These are phyloP conservation scores for Ceratopteris richardii DNA, from an alignment of 75 land plant species.

Conservation along the genomic window DNA sequence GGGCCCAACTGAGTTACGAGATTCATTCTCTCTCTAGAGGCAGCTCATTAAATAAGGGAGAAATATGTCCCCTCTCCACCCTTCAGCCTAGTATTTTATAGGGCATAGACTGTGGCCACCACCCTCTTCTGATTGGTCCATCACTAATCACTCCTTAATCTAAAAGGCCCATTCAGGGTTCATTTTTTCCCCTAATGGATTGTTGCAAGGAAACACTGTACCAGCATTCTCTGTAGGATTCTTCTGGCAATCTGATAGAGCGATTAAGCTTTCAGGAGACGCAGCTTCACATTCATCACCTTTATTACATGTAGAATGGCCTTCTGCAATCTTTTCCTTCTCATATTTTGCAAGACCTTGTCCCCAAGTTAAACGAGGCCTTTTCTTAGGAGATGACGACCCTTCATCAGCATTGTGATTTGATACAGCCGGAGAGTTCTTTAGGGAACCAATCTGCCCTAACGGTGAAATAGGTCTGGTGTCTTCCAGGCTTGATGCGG, in stretches of 20 bases:
- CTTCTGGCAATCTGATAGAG: neutral
- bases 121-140: too few relatives aligned
- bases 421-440: slow-evolving; percentile 7
- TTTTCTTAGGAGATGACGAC: slow-evolving; percentile 32
- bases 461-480: slow-evolving; percentile 18
- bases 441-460: slow-evolving; percentile 14
- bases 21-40: too few relatives aligned
- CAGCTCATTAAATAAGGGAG: too few relatives aligned
- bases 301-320: neutral
- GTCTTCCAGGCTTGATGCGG: neutral
- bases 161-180: too few relatives aligned
- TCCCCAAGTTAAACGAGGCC: slow-evolving; percentile 43
- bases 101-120: too few relatives aligned
- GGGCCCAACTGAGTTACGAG: too few relatives aligned
- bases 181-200: too few relatives aligned
- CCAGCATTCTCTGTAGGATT: slow-evolving; percentile 5
- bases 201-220: too few relatives aligned
- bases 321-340: slow-evolving; percentile 32
- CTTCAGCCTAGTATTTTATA: too few relatives aligned
- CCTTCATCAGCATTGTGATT: slow-evolving; percentile 20
- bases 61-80: too few relatives aligned
- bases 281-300: slow-evolving; percentile 18
- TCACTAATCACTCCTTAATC: too few relatives aligned
- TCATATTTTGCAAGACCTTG: slow-evolving; percentile 51
- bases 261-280: neutral